Percentiles rank a stretch among this genome's conserved stretches.
These are phyloP conservation scores for Alternaria angustiovoidea DNA, from an alignment of 2,329 filamentous ascomycete species.

Conservation along the genomic window DNA sequence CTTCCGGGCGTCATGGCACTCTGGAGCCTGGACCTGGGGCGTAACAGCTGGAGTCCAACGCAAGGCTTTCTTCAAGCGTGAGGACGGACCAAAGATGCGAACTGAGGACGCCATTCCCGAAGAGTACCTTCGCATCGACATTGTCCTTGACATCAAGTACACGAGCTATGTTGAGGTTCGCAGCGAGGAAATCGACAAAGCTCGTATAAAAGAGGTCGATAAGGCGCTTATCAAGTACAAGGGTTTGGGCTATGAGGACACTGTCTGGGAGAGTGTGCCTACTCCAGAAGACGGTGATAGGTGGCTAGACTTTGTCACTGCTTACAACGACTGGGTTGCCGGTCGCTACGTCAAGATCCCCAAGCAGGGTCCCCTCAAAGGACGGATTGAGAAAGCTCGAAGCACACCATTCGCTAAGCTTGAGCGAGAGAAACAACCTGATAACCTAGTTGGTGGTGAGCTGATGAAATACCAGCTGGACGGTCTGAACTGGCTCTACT, in stretches of 20 bases:
- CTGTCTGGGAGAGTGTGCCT: constrained; percentile 88
- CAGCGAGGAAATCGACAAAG: constrained; percentile 74
- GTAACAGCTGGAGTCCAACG: constrained; percentile 70
- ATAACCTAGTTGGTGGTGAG: constrained; percentile 76
- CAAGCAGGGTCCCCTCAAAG: constrained; percentile 64
- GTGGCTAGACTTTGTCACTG: constrained; percentile 81
- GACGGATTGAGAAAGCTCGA: constrained; percentile 74
- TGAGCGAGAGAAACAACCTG: constrained; percentile 75
- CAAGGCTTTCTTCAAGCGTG: constrained; percentile 76
- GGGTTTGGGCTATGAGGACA: constrained; percentile 88
- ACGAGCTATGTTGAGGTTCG: constrained; percentile 65
- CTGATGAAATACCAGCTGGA: constrained; percentile 95
- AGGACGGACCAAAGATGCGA: constrained; percentile 72
- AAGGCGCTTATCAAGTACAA: constrained; percentile 89
- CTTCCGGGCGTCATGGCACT: constrained; percentile 83
- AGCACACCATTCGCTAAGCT: constrained; percentile 70
- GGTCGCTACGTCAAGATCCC: constrained; percentile 76
- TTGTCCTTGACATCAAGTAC: constrained; percentile 84
- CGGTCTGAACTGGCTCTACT: constrained; percentile 93
- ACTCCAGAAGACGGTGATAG: constrained; percentile 68
- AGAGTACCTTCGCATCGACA: constrained; percentile 84
- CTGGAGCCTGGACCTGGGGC: constrained; percentile 88
- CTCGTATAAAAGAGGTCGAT: constrained; percentile 74
- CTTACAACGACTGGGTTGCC: constrained; percentile 85
- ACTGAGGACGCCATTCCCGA: constrained; percentile 84